A percentile compares a stretch with the other conserved stretches of the same genome.
Evolutionary conservation across 2,329 filamentous ascomycete genomes (phyloP).

Genomic region (Arachnomyces sp.): DNA sequence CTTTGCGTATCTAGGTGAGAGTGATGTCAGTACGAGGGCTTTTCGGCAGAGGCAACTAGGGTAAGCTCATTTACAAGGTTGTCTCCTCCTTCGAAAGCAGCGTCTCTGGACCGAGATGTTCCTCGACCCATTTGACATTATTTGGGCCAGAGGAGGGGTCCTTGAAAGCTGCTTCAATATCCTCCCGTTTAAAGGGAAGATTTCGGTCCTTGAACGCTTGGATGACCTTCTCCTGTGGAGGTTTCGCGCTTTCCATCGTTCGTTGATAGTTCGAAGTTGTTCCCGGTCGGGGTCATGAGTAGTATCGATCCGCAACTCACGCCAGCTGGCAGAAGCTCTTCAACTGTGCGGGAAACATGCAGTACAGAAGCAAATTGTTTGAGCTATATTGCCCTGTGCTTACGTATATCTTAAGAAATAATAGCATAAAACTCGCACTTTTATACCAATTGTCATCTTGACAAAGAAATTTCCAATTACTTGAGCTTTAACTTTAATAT

Average conservation of each 20-base stretch:
- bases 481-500: no score
- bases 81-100: constrained; percentile 34
- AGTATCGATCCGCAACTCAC: no score
- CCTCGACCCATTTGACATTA: constrained; percentile 25
- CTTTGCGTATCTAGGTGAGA: constrained; percentile 22
- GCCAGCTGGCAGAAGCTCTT: no score
- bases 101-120: constrained; percentile 25
- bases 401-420: no score
- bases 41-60: constrained; percentile 28
- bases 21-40: constrained; percentile 11
- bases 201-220: constrained; percentile 23
- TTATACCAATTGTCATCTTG: no score
- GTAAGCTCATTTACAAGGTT: constrained; percentile 21
- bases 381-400: no score
- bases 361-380: no score
- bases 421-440: no score
- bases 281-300: no score
- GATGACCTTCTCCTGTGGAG: constrained; percentile 16
- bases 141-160: constrained; percentile 12
- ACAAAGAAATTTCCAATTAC: no score
- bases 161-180: constrained; percentile 21
- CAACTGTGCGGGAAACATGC: no score
- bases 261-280: no score
- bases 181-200: constrained; percentile 21
- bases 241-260: constrained; percentile 1